phyloP scores from a whole-genome alignment of 805 yeast species.

The Pichia exigua region DNA sequence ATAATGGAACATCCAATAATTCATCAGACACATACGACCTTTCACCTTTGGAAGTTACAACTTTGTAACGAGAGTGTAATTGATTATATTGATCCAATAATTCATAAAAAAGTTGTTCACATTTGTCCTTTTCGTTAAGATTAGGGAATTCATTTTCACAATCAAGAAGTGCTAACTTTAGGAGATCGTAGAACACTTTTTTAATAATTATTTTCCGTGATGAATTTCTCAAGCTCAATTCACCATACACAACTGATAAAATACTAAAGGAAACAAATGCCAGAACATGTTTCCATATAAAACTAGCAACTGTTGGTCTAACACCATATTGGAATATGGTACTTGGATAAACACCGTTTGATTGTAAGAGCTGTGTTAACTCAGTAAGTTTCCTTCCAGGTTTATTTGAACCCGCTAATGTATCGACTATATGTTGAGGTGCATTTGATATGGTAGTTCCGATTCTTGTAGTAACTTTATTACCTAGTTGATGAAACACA shows the following conservation, averaged over 20 bases:
- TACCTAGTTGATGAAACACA: conserved; percentile 19
- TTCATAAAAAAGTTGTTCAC: conserved; percentile 14
- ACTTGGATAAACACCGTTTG: conserved; percentile 22
- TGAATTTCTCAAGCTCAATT: conserved; percentile 10
- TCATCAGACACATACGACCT: conserved; percentile 6
- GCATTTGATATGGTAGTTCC: conserved; percentile 15
- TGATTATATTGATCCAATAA: conserved; percentile 20
- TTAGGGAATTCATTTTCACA: conserved; percentile 24
- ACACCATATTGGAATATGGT: conserved; percentile 20
- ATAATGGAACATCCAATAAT: conserved; percentile 11
- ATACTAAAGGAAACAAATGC: conserved; percentile 20
- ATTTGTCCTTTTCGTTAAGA: conserved; percentile 10
- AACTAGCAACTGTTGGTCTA: conserved; percentile 21
- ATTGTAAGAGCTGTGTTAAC: conserved; percentile 17
- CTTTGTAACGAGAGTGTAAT: conserved; percentile 3
- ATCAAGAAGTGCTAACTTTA: conserved; percentile 15
- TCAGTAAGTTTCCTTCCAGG: conserved; percentile 15
- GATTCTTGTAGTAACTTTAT: conserved; percentile 19
- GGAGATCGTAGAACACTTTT: conserved; percentile 19
- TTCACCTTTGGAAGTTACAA: not conserved
- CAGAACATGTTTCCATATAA: conserved; percentile 25
- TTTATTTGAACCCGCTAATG: conserved; percentile 17
- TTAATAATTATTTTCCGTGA: conserved; percentile 9
- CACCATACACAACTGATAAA: conserved; percentile 17
- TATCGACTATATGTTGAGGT: not conserved